Conservation (phyloP, 495 filamentous ascomycete genomes). For the Penicillium antarcticum region DNA sequence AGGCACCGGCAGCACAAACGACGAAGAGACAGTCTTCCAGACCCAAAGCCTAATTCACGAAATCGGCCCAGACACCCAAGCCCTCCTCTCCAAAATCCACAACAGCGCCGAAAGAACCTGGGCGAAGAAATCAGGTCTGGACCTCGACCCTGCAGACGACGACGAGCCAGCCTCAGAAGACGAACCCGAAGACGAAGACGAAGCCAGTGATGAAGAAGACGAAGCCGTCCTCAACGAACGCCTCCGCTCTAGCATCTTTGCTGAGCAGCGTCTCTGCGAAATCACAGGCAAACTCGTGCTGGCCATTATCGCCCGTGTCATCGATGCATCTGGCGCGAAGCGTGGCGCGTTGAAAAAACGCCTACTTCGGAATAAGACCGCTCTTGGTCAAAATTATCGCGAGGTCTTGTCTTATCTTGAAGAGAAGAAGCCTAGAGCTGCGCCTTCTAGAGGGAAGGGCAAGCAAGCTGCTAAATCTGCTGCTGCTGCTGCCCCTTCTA, state of each 20-base stretch:
- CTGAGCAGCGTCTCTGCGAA: conserved; percentile 81
- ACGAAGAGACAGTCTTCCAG: conserved; percentile 46
- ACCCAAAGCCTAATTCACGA: conserved; percentile 62
- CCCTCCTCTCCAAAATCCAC: conserved; percentile 69
- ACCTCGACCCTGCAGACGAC: conserved; percentile 66
- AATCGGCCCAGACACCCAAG: conserved; percentile 53
- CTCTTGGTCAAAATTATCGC: conserved; percentile 70
- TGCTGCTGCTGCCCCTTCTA: conserved; percentile 28
- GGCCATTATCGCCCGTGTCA: conserved; percentile 65
- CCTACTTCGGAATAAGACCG: conserved; percentile 62
- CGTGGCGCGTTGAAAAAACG: conserved; percentile 60
- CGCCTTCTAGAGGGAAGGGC: conserved; percentile 35
- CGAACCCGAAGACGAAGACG: conserved; percentile 55
- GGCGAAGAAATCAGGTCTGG: conserved; percentile 63
- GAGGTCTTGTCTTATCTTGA: conserved; percentile 75
- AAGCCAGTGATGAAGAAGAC: conserved; percentile 52
- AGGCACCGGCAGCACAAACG: conserved; percentile 38
- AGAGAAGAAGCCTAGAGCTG: conserved; percentile 47
- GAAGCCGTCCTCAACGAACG: conserved; percentile 51
- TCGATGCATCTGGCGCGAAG: conserved; percentile 59
- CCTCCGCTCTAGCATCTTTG: conserved; percentile 58
- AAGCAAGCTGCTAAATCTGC: conserved; percentile 41
- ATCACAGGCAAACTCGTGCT: conserved; percentile 79
- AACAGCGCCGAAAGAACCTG: conserved; percentile 67
- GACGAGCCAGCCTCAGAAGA: conserved; percentile 54